Base-by-base conservation (phyloP, 2,329 filamentous ascomycete species). In the Trichoderma hamatum region DNA sequence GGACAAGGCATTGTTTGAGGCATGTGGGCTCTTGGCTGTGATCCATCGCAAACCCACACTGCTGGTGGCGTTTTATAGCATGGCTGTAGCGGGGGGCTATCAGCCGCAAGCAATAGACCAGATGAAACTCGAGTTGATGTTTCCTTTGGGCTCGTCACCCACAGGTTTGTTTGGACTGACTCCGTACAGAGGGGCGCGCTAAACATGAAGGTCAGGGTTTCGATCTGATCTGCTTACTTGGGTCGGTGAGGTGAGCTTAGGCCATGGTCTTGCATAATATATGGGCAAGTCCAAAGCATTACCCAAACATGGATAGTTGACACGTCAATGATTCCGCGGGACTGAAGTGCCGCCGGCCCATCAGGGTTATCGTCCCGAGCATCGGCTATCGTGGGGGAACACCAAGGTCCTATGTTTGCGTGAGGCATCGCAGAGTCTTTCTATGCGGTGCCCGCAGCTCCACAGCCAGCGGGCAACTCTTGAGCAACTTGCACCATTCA, bases 161-260 rank as follows among this genome's bases (percentile, higher is more conserved):
- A 16, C 30, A 19, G 52, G 6, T 32, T 16, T 66, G 36, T 43
- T 54, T 21, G 49, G 21, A 43, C 39, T 9, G 19, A n/a, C 65
- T 61, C 55, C 46, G 56, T 58, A 4, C 5, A 46, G 55, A 68
- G 55, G 65, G 65, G 46, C 55, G 56, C 65, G 65, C 65, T 68
- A 68, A 46, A 36, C 64, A 54, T 21, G 49, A 39, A 54, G 16
- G 32, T 68, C 56, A 61, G 65, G 64, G 64, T 67, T 58, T 56
- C 65, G 65, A 68, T 61, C 65, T 68, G 65, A 68, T 68, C 67
- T 69, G 67, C 60, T 69, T 61, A 56, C 51, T 69, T 63, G 60
- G 60, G 52, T 59, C 67, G 60, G 67, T 69, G 67, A 69, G 67
- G 67, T 69, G 67, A 69, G 67, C 39, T 26, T 67, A 67, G 64